Evolutionary conservation across 495 filamentous ascomycete species (phyloP), one percentile per base, ranked within the genome.

Genomic region (Penicillium tannophilum): DNA sequence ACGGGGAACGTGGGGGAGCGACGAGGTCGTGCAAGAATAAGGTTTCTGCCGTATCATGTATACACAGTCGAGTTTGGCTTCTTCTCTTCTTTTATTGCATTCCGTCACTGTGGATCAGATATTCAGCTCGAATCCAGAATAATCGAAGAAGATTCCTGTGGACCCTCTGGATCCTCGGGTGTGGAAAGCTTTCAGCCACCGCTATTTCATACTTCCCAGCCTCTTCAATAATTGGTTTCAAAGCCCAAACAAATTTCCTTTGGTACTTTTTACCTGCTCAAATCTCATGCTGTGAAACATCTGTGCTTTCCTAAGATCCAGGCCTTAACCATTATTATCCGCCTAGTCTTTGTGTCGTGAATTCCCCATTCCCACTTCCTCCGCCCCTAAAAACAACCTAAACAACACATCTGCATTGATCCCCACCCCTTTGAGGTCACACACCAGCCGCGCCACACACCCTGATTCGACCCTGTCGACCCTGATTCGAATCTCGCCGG

Each of bases 161-260:
- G 28, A 28, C 6, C 54, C 54, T 49, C 59, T 67, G 61, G 66
- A 64, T 58, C 56, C 36, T 14, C 50, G 46, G 51, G 43, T 35
- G 50, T 35, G 50, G 50, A 41, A 41, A 55, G 43, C 52, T 54
- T n/a, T 59, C 64, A 67, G 67, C 67, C 67, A 70, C 67, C 64
- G 55, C 62, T 62, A 67, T 67, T 70, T 67, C 62, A 49, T 61
- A 55, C 24, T 30, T 58, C 53, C 67, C 67, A 70, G 67, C 67
- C 67, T 67, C 64, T 59, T 28, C 3, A 36, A 10, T 36, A 2
- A 58, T 60, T 53, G 33, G 28, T 56, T 59, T 60, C 63, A 58
- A 50, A 51, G 23, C 12, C 54, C 31, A 56, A 50, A 33, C 26
- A 30, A 14, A 24, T 28, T 28, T 28, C 23, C 14, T 28, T 47